A percentile compares a stretch with the other conserved stretches of the same genome.
phyloP scores from a whole-genome alignment of 148 eudicot genomes.

The Chenopodium berlandieri region DNA sequence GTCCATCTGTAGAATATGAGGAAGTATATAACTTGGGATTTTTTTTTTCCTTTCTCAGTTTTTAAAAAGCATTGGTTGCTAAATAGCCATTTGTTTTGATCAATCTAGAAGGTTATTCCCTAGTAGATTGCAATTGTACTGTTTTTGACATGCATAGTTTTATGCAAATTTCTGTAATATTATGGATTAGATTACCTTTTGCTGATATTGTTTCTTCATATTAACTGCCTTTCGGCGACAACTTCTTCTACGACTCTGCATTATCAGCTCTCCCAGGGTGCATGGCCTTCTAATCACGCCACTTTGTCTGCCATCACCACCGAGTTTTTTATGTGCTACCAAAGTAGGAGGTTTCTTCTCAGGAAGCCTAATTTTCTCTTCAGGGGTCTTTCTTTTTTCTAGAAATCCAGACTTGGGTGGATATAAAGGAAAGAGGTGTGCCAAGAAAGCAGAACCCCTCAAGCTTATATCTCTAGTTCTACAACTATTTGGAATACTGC shows the following conservation, averaged over 20 bases:
- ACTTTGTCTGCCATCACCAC: constrained; percentile 33
- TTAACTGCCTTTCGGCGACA: constrained; percentile 48
- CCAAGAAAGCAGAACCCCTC: constrained; percentile 65
- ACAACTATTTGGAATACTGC: constrained; percentile 36
- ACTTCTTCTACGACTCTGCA: constrained; percentile 77
- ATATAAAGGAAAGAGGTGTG: constrained; percentile 67
- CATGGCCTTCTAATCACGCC: constrained; percentile 46
- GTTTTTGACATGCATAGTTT: background rate
- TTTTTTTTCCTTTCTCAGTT: background rate
- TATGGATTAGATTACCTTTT: constrained; percentile 36
- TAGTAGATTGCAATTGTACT: background rate
- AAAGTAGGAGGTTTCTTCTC: constrained; percentile 15
- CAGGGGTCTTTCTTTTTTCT: constrained; percentile 25
- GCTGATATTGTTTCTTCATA: constrained; percentile 38
- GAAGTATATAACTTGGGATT: background rate
- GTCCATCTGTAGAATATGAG: background rate
- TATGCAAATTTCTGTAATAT: background rate
- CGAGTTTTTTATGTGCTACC: constrained; percentile 27
- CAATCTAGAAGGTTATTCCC: background rate
- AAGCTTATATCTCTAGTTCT: constrained; percentile 53
- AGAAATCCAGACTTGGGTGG: constrained; percentile 42
- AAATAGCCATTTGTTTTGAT: background rate
- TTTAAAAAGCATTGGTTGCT: background rate
- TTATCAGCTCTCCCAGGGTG: constrained; percentile 80
- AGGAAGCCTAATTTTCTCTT: constrained; percentile 16